Base-by-base conservation (phyloP, 148 eudicot species). In the Linanthus parryae region DNA sequence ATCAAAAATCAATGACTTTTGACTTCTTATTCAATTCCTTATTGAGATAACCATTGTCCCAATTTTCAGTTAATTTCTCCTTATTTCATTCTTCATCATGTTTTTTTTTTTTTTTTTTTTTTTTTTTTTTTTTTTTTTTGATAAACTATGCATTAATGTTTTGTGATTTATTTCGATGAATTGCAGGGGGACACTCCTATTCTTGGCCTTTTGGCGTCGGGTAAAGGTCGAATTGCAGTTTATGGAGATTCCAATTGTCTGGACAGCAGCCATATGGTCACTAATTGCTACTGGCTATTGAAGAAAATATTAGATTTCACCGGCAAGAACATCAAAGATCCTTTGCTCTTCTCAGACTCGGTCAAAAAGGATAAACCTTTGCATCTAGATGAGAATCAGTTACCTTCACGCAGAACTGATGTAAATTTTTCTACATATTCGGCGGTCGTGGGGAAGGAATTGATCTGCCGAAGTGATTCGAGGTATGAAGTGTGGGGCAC, bases 261-360 rank as follows among this genome's bases (percentile, higher is more conserved):
- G 67, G 99, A 92, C 65, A 92, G 99, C 74, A 92, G 99, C 68
- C 99, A 92, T 67, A 92, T 87, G 99, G 88, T 92, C 40, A 87
- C 96, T 41, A 82, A 92, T 63, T 92, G 99, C 57, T 88, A 74
- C 62, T 82, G 94, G 96, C 91, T 92, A 36, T 75, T 92, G 54
- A 81, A 61, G 69, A 92, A 82, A 58, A 79, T 84, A 55, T 66
- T 92, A 35, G 89, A 84, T 54, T 92, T 84, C 64, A 84, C 96
- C 2, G 69, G 83, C 56, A 76, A 30, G 49, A 84, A 78, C 48
- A 39, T 70, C 28, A 87, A 69, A 69, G 96, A 92, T 65, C 76
- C 91, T 2, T 56, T 77, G 50, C 85, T 92, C 40, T 87, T 92
- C 67, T 71, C 88, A 13, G 83, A 82, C 22, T 77, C 96, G 48